Evolutionary conservation across 352 stramenopile genomes (phyloP).

Genomic region (Pythium coloratum): DNA sequence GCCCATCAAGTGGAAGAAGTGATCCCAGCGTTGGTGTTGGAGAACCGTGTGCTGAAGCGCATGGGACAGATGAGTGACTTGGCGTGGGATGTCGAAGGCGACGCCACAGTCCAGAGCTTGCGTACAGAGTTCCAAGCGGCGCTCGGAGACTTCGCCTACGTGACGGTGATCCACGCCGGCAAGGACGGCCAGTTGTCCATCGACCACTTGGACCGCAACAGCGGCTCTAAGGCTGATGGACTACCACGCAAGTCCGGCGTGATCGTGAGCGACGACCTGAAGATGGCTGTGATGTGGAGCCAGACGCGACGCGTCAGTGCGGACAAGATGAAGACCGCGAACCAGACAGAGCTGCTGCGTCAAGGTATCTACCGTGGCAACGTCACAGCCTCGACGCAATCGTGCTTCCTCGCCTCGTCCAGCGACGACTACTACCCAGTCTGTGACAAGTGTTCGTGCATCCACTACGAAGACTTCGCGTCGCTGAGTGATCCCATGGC

Average conservation of each 20-base stretch:
- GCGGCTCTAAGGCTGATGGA: background rate
- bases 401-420: constrained; percentile 4
- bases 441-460: constrained; percentile 1
- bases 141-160: constrained; percentile 5
- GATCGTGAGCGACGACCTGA: constrained; percentile 6
- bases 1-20: constrained; percentile 20
- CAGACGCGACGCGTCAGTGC: background rate
- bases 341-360: constrained; percentile 18
- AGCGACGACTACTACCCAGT: constrained; percentile 3
- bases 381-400: constrained; percentile 5
- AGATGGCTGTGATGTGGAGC: constrained; percentile 14
- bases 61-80: background rate
- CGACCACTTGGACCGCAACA: constrained; percentile 14
- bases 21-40: constrained; percentile 13
- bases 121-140: background rate
- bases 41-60: background rate
- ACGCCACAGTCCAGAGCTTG: background rate
- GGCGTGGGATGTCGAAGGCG: background rate
- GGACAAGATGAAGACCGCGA: background rate
- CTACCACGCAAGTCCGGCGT: constrained; percentile 5
- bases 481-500: constrained; percentile 14
- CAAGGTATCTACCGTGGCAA: constrained; percentile 15
- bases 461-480: constrained; percentile 19
- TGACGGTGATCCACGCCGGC: constrained; percentile 13
- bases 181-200: background rate